phyloP scores from a whole-genome alignment of 805 yeast species.

The Cyberlindnera maritima region DNA sequence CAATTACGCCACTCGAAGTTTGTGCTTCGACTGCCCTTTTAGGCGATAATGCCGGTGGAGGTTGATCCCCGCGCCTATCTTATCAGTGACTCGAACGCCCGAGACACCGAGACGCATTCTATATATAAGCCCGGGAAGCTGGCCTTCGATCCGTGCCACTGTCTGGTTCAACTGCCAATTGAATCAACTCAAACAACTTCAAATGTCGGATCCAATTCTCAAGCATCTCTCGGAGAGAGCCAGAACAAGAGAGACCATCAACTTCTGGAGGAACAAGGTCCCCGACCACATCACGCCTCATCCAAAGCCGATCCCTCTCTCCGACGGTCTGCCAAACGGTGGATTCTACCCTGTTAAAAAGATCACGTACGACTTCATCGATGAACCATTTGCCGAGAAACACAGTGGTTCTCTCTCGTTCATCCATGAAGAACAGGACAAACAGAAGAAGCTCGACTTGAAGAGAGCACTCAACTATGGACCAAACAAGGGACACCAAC shows the following conservation, averaged over 20 bases:
- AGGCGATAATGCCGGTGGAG: not conserved
- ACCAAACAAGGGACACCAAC: slow-evolving; percentile 17
- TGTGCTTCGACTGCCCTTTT: not conserved
- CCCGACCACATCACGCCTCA: slow-evolving; percentile 36
- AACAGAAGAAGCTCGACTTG: slow-evolving; percentile 14
- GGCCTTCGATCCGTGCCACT: no score
- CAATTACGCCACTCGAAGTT: no score
- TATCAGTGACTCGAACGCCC: not conserved
- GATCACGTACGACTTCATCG: slow-evolving; percentile 15
- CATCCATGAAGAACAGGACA: slow-evolving; percentile 13
- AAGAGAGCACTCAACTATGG: slow-evolving; percentile 22
- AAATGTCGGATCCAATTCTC: slow-evolving; percentile 11
- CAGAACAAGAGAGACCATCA: slow-evolving; percentile 11
- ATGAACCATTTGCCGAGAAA: slow-evolving; percentile 15
- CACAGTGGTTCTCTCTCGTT: slow-evolving; percentile 1
- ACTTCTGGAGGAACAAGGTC: slow-evolving; percentile 16
- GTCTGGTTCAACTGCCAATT: no score
- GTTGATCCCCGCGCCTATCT: not conserved
- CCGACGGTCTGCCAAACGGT: slow-evolving; percentile 23
- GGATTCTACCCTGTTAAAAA: slow-evolving; percentile 22
- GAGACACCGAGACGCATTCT: no score
- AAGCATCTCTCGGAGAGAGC: slow-evolving; percentile 16
- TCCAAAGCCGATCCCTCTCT: slow-evolving; percentile 64
- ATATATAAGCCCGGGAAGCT: no score
- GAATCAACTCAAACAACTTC: no score